Base-by-base conservation (phyloP, 176 grass and related monocot genomes). In the Cenchrus americanus region DNA sequence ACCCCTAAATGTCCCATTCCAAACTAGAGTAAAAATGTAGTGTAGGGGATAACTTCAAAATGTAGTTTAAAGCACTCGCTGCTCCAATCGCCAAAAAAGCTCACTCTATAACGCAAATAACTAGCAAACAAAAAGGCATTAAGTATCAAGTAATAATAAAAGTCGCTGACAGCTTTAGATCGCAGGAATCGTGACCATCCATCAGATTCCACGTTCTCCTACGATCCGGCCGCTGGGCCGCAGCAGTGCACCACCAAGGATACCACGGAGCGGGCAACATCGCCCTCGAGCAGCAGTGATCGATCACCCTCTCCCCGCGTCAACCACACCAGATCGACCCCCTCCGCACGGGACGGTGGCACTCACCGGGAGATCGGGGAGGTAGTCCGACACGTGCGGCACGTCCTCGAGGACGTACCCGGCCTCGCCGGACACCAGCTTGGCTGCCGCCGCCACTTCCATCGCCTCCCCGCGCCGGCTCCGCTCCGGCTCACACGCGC, bases 401-500 rank as follows among this genome's bases (percentile, higher is more conserved):
- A 96, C 96, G 64, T 99, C 96, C 82, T 99, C 96, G n/a, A 99
- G 86, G 52, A 99, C 78, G 85, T 89, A 96, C 62, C 93, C 93
- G 5, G 49, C 71, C 2, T 99, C 93, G 2, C 89, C 89, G 7
- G 82, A 0, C 34, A 89, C 69, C 58, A 86, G 26, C 85, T 86
- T 99, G 17, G 49, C 24, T 24, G 43, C 61, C 46, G 42, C 79
- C 1, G 44, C 32, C 3, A 32, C 77, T 8, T 62, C 84, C 84
- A 80, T 80, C 75, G 75, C 63, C 53, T 6, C 50, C 24, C 37
- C 69, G 67, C 77, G 37, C 23, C 60, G 49, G 34, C 51, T 14
- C 59, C 59, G 54, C 30, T 53, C 62, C 22, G 62, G 52, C 53
- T 73, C 81, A 74, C 74, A 32, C 50, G 59, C 62, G 62, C 32